Evolutionary conservation across 768 basidiomycete species (phyloP).

Genomic region (Kwoniella europaea): DNA sequence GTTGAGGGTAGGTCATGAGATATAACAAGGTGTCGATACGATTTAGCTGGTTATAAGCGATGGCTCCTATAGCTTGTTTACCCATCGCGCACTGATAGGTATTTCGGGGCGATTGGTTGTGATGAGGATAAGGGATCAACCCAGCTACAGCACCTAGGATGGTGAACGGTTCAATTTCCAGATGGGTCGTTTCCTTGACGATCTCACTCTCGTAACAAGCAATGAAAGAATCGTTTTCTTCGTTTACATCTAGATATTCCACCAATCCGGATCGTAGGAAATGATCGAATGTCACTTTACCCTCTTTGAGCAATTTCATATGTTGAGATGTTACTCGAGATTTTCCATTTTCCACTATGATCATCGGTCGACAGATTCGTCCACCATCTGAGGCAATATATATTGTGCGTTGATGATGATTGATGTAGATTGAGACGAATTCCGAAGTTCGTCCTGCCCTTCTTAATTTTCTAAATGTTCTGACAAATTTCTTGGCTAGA

Average conservation of each 20-base stretch:
- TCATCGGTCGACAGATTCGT: slow-evolving; percentile 94
- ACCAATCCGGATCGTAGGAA: slow-evolving; percentile 90
- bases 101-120: slow-evolving; percentile 98
- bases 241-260: slow-evolving; percentile 98
- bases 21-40: slow-evolving; percentile 98
- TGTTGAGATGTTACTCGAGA: slow-evolving; percentile 81
- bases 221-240: slow-evolving; percentile 97
- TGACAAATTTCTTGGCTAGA: slow-evolving; percentile 80
- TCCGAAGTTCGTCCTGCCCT: slow-evolving; percentile 90
- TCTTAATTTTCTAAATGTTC: slow-evolving; percentile 87
- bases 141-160: slow-evolving; percentile 96
- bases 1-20: slow-evolving; percentile 95
- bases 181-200: slow-evolving; percentile 80
- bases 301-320: slow-evolving; percentile 79
- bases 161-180: slow-evolving; percentile 99
- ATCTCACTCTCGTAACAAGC: slow-evolving; percentile 92
- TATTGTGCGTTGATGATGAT: slow-evolving; percentile 90
- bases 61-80: slow-evolving; percentile 98
- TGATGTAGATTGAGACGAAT: slow-evolving; percentile 95
- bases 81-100: slow-evolving; percentile 99
- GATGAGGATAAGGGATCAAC: slow-evolving; percentile 97
- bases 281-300: slow-evolving; percentile 82
- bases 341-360: slow-evolving; percentile 84
- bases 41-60: slow-evolving; percentile 96
- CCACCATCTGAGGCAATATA: slow-evolving; percentile 98